Conservation (phyloP, 768 basidiomycete species). For the Podaxis sp. region DNA sequence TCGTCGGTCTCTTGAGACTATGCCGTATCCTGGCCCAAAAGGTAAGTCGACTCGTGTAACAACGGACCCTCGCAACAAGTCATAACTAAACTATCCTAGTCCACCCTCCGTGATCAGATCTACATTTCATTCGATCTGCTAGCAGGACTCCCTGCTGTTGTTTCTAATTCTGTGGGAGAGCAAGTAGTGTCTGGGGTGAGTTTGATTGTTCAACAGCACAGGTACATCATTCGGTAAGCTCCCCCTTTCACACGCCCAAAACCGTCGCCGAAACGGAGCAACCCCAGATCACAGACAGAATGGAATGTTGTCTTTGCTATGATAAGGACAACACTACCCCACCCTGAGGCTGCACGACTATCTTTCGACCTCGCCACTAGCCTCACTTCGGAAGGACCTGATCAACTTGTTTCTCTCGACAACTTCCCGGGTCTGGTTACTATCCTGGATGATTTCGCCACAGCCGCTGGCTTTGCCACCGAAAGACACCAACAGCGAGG, state of each 20-base stretch:
- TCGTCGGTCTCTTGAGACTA: constrained; percentile 85
- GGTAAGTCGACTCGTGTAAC: constrained; percentile 39
- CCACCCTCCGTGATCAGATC: constrained; percentile 86
- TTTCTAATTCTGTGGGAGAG: constrained; percentile 87
- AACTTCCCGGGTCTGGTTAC: constrained; percentile 81
- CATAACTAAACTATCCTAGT: constrained; percentile 39
- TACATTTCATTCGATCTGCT: constrained; percentile 93
- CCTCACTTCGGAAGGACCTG: constrained; percentile 62
- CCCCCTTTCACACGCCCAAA: constrained; percentile 1
- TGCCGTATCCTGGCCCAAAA: constrained; percentile 79
- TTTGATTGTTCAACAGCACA: constrained; percentile 75
- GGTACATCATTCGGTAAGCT: constrained; percentile 63
- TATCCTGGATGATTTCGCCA: constrained; percentile 85
- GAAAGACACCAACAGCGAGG: constrained; percentile 58
- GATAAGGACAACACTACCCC: constrained; percentile 79
- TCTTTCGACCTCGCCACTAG: constrained; percentile 78
- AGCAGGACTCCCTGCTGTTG: constrained; percentile 69
- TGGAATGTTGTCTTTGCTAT: constrained; percentile 93
- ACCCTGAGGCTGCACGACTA: constrained; percentile 83
- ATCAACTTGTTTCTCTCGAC: constrained; percentile 65
- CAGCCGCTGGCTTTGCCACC: constrained; percentile 58
- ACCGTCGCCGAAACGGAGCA: constrained; percentile 1
- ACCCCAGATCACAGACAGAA: constrained; percentile 80
- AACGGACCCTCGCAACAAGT: constrained; percentile 8
- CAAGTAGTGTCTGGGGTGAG: constrained; percentile 86